Conservation (phyloP, 306 rosid genomes). For the Casuarina glauca region DNA sequence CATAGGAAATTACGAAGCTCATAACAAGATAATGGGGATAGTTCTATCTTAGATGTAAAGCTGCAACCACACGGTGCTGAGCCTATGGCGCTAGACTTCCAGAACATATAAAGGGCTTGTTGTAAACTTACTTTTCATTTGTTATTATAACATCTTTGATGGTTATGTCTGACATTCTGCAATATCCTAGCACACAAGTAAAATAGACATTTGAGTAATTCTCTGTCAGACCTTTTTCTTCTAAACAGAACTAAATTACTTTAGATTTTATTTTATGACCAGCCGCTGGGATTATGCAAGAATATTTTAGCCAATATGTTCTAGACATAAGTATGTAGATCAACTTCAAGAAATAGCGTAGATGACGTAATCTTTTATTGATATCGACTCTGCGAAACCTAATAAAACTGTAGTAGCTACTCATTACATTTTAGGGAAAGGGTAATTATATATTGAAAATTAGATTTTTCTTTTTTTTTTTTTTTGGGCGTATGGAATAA, state of each 20-base stretch:
- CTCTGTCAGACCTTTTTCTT: no score
- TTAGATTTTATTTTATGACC: not conserved
- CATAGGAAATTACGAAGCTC: not conserved
- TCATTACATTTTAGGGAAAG: not conserved
- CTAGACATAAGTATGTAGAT: not conserved
- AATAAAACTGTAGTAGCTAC: not conserved
- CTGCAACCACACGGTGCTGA: not conserved
- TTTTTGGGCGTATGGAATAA: not conserved
- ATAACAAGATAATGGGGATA: not conserved
- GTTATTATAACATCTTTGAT: not conserved
- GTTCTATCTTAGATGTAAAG: not conserved
- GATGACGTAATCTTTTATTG: not conserved
- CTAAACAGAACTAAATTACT: not conserved
- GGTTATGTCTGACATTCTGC: not conserved
- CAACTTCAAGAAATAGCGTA: not conserved
- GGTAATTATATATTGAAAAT: not conserved
- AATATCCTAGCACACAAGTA: not conserved
- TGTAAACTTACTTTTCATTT: constrained; percentile 1
- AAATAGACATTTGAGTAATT: no score
- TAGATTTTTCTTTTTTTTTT: no score
- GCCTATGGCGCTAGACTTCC: constrained; percentile 28
- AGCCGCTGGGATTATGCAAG: not conserved
- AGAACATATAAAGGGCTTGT: not conserved
- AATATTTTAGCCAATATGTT: no score
- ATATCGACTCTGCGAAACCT: not conserved